Base-by-base conservation (phyloP, 495 filamentous ascomycete genomes). In the Penicillium steckii region DNA sequence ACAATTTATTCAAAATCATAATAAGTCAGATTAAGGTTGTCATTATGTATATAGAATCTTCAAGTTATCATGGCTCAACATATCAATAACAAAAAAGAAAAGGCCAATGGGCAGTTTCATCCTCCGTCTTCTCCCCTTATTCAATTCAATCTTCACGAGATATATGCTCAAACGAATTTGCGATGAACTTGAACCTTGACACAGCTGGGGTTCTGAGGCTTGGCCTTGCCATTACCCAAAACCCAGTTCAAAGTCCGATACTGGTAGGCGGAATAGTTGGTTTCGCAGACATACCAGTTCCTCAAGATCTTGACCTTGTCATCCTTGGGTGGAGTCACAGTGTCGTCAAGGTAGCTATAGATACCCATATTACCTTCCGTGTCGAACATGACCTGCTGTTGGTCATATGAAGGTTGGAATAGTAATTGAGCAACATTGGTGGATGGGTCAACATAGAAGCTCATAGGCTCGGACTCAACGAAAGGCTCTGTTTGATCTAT, bases 161-260 rank as follows among this genome's bases (percentile, higher is more conserved):
- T 29, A 6, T 6, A 5, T 29, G 27, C 15, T 37, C 15, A 50
- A 5, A 57, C 10, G 18, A 57, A 57, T 22, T 48, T 57, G 48
- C 54, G 54, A 49, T 66, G 65, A 48, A 83, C 73, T 24, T 66
- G 58, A 1, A 83, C 80, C 21, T 70, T 55, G 47, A 71, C 62
- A 61, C 82, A 85, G 12, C 74, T 80, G 3, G 81, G 81, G 59
- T 84, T 85, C 66, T 78, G 70, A 12, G 82, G 80, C 52, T 60
- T 57, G 10, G 49, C 48, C 4, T 27, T 42, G 8, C 55, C 64
- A 19, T 58, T 43, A 6, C 75, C 74, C 51, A 73, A 29, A 5
- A 71, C 64, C 80, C 80, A 85, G 24, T 67, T 72, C 17, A 84
- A 48, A 0, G 74, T 73, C 25, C 69, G 61, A 63, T 83, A 84